Evolutionary conservation across 2,329 filamentous ascomycete genomes (phyloP).

Genomic region (Coniochaeta sp.): DNA sequence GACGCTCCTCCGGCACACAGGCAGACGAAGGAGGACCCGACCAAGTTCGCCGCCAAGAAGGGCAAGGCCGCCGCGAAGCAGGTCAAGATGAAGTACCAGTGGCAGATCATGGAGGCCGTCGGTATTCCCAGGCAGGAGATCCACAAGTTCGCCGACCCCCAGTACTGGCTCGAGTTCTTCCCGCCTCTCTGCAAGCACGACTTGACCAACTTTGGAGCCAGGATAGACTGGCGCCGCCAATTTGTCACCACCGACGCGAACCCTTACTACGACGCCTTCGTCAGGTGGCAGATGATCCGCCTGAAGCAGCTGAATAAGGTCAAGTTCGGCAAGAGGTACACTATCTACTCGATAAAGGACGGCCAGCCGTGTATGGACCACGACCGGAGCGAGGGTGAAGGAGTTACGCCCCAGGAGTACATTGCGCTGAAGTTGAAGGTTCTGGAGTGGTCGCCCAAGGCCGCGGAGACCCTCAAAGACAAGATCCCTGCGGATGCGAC

Average conservation of each 20-base stretch:
- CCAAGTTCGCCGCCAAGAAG: slow-evolving; percentile 90
- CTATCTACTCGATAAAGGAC: slow-evolving; percentile 50
- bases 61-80: slow-evolving; percentile 86
- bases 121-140: slow-evolving; percentile 86
- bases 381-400: slow-evolving; percentile 74
- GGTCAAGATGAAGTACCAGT: slow-evolving; percentile 91
- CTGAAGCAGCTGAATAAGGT: slow-evolving; percentile 87
- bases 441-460: slow-evolving; percentile 77
- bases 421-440: slow-evolving; percentile 87
- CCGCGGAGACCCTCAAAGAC: slow-evolving; percentile 62
- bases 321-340: slow-evolving; percentile 64
- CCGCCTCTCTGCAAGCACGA: slow-evolving; percentile 75
- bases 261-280: slow-evolving; percentile 92
- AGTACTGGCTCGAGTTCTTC: slow-evolving; percentile 71
- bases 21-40: slow-evolving; percentile 67
- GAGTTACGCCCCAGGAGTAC: slow-evolving; percentile 83
- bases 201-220: slow-evolving; percentile 73
- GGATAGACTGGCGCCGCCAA: slow-evolving; percentile 88
- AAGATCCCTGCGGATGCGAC: slow-evolving; percentile 74
- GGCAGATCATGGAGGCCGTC: slow-evolving; percentile 81
- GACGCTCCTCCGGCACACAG: slow-evolving; percentile 52
- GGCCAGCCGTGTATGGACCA: slow-evolving; percentile 85
- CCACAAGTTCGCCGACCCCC: slow-evolving; percentile 85
- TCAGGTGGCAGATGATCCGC: slow-evolving; percentile 95
- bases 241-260: slow-evolving; percentile 96